Evolutionary conservation across 306 rosid species (phyloP), one percentile per base, ranked within the genome.

Genomic region (Sicyos edulis): DNA sequence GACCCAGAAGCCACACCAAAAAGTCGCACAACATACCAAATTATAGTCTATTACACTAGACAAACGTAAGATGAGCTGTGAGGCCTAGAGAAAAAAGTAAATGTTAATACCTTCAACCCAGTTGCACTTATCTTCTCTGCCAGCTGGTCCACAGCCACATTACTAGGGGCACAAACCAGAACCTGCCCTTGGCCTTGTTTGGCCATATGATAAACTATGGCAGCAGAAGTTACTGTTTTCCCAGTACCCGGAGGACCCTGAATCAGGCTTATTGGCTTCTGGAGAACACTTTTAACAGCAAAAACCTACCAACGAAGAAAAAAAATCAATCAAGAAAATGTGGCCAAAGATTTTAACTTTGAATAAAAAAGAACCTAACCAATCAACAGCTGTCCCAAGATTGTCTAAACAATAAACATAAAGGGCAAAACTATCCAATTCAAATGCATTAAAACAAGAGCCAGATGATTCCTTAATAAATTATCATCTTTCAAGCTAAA

Each of bases 201-300:
- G 74, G 99, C 99, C 99, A 95, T 95, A 88, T 95, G 99, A 85
- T 95, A 95, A 66, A 95, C 97, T 75, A 95, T 91, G 45, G 99
- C 99, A 56, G 99, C 99, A 76, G 99, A 95, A 47, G 99, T 95
- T 10, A 95, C 99, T 7, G 99, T 95, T 85, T 95, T 95, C 7
- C 99, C 99, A 47, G 99, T 95, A 64, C 99, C 99, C 66, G 99
- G 99, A 57, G 99, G 99, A 26, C 99, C 99, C 85, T 95, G 99
- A 82, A 95, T 95, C 96, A 95, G 84, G 86, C 99, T 95, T 77
- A 95, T 87, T 70, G 99, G 99, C 86, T 92, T 89, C 88, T 95
- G 99, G 66, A 95, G 96, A 74, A 95, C 99, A 78, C 97, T 95
- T 76, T 95, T 95, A 49, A 95, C 99, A 10, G 99, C 99, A 87